Base-by-base conservation (phyloP, 2,329 filamentous ascomycete species). In the Sarocladium oryzae region DNA sequence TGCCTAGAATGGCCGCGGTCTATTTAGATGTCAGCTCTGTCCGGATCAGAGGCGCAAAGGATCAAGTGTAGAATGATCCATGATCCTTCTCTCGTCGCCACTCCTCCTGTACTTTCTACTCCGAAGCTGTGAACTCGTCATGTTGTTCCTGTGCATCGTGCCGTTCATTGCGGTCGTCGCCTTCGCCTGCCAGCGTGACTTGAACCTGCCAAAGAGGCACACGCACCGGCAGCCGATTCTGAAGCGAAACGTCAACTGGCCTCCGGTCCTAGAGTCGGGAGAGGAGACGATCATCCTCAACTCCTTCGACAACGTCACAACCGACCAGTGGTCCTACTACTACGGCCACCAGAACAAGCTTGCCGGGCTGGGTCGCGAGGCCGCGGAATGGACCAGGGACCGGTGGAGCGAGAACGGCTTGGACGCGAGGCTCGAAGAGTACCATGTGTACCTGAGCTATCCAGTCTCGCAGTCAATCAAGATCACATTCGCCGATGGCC, bases 361-460 rank as follows among this genome's bases (percentile, higher is more conserved):
- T 2, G 68, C 67, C 1, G 68, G 68, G 15, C 55, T 60, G 2
- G 67, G 67, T n/a, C 63, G 59, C 40, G 63, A 65, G 24, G 67
- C 67, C 3, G 68, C 68, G 1, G 58, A 69, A 48, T 70, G 68
- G 68, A 70, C 68, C 1, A 58, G 61, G 1, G 66, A 69, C 23
- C 59, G 59, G n/a, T 70, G 66, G 66, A 56, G 49, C 4, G 61
- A 68, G 38, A 63, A 62, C n/a, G 67, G 67, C 4, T 60, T 70
- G 33, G 59, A 65, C 5, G 52, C 63, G 2, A 58, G 63, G 11
- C 60, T 70, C 1, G 58, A 71, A 1, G 66, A 77, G 21, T 84
- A 83, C 55, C 75, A 82, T 49, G 71, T 81, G 9, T 84, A 81
- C 55, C 64, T 85, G 38, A 81, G 79, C 51, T 85, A 85, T 52